Conservation (phyloP, 331 rosid species). For the Saraca asoca region DNA sequence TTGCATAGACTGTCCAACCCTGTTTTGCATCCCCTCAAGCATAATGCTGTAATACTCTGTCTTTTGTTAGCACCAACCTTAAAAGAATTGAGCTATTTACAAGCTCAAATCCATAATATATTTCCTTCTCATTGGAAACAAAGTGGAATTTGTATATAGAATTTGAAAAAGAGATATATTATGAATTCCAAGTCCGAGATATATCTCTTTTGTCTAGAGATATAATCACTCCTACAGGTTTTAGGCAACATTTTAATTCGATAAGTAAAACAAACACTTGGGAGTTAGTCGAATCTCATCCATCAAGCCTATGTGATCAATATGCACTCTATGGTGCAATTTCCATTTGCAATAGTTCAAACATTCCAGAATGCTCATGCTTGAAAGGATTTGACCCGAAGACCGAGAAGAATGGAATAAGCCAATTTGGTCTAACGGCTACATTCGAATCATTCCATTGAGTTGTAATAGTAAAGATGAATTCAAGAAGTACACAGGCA, state of each 20-base stretch:
- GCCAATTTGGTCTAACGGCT: background rate
- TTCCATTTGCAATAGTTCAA: too few species aligned
- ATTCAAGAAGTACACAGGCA: background rate
- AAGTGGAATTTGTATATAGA: background rate
- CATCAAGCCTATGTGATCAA: too few species aligned
- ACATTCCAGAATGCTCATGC: too few species aligned
- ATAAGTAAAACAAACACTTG: too few species aligned
- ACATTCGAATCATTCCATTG: background rate
- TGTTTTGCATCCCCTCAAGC: constrained; percentile 8
- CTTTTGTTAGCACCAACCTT: background rate
- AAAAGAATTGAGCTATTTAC: background rate
- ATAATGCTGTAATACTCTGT: background rate
- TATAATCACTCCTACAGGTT: too few species aligned
- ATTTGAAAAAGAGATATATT: background rate
- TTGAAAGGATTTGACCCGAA: background rate
- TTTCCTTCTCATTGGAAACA: constrained; percentile 25
- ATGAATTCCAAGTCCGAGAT: too few species aligned
- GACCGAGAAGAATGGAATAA: background rate
- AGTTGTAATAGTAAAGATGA: background rate
- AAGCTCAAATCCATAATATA: constrained; percentile 4
- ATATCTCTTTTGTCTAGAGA: too few species aligned
- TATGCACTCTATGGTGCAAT: constrained; percentile 25
- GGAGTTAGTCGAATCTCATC: too few species aligned
- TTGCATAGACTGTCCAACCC: background rate
- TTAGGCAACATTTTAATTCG: too few species aligned